Percentiles rank a stretch among this genome's conserved stretches.
These are phyloP conservation scores for Isatis tinctoria DNA, from an alignment of 345 rosid genomes.

Conservation along the genomic window DNA sequence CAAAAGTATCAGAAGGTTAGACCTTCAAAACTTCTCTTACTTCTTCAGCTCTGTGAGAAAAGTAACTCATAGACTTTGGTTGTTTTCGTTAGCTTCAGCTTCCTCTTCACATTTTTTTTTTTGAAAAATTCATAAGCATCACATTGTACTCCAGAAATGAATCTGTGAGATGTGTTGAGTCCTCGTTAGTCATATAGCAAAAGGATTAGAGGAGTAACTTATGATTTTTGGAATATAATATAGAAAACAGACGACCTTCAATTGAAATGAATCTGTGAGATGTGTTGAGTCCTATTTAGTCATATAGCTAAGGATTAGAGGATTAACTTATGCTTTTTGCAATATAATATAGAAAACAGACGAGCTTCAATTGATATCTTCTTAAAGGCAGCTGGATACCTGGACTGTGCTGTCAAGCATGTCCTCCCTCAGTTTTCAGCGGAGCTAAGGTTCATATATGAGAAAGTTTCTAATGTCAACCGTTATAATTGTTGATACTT, in stretches of 20 bases:
- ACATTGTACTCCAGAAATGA: background rate
- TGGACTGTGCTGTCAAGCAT: conserved; percentile 87
- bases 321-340: background rate
- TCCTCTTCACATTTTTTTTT: background rate
- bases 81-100: background rate
- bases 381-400: conserved; percentile 93
- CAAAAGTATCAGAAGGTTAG: conserved; percentile 94
- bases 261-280: conserved; percentile 36
- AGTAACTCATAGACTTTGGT: background rate
- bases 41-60: background rate
- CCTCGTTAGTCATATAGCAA: background rate
- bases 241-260: conserved; percentile 84
- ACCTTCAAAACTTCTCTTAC: conserved; percentile 33
- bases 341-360: conserved; percentile 58
- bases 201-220: background rate
- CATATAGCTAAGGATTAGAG: background rate
- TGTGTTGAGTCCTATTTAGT: background rate
- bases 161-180: background rate
- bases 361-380: conserved; percentile 81
- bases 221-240: background rate
- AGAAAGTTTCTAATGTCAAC: background rate
- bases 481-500: background rate
- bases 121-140: background rate
- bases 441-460: conserved; percentile 58
- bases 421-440: conserved; percentile 79